Conservation (phyloP, 331 rosid species). For the Rosa hybrid region DNA sequence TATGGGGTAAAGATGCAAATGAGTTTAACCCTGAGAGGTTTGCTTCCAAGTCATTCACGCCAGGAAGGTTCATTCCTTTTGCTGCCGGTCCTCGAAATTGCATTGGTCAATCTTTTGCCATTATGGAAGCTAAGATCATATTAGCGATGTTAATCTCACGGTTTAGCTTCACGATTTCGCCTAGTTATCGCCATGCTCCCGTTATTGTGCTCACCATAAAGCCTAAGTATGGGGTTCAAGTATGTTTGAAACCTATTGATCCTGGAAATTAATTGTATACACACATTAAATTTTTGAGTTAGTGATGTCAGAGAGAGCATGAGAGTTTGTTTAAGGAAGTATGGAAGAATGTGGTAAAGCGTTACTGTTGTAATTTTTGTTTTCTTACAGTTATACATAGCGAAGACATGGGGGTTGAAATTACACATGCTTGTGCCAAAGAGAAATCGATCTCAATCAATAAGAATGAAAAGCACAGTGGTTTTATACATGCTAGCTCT, state of each 20-base stretch:
- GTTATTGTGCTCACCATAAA: constrained; percentile 81
- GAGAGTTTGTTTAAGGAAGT: constrained; percentile 10
- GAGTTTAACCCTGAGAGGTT: constrained; percentile 89
- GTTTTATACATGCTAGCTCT: neutral
- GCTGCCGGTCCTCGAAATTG: constrained; percentile 91
- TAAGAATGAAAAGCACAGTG: neutral
- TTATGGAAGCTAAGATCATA: constrained; percentile 92
- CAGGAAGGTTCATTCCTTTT: constrained; percentile 84
- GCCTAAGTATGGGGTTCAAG: constrained; percentile 92
- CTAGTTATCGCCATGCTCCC: constrained; percentile 84
- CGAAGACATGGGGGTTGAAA: neutral
- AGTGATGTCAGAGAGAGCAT: neutral
- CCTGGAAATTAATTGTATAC: neutral
- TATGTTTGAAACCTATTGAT: constrained; percentile 64
- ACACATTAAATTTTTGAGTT: constrained; percentile 6
- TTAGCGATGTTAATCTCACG: constrained; percentile 76
- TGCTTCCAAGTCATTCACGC: constrained; percentile 63
- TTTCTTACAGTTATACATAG: constrained; percentile 4
- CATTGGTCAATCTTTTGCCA: constrained; percentile 84
- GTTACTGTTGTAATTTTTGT: neutral
- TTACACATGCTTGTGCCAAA: neutral
- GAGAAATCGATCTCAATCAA: constrained; percentile 2
- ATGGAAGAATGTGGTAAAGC: neutral
- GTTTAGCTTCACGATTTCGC: constrained; percentile 63
- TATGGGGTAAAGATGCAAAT: constrained; percentile 95